phyloP scores from a whole-genome alignment of 768 basidiomycete genomes.

The Macrolepiota fuliginosa region DNA sequence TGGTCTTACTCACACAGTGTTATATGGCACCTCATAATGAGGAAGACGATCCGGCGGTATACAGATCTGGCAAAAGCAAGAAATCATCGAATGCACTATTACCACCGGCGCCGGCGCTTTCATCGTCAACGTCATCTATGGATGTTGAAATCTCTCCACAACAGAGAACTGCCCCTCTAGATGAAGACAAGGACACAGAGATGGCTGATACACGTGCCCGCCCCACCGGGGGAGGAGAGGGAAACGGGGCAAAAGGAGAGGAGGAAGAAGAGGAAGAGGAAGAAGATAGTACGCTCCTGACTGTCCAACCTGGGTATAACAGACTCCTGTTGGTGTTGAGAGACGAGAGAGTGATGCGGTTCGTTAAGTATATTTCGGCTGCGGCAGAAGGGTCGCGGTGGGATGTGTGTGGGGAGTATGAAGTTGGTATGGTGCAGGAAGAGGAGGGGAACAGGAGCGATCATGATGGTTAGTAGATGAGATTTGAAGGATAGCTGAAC shows the following conservation, averaged over 20 bases:
- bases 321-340: slow-evolving; percentile 83
- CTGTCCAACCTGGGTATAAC: slow-evolving; percentile 89
- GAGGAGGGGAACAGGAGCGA: slow-evolving; percentile 47
- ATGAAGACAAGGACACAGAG: slow-evolving; percentile 21
- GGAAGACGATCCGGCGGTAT: slow-evolving; percentile 94
- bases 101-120: slow-evolving; percentile 2
- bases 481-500: neutral
- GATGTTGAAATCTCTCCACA: slow-evolving; percentile 10
- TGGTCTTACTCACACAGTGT: slow-evolving; percentile 48
- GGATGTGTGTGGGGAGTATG: slow-evolving; percentile 93
- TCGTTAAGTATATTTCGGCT: slow-evolving; percentile 93
- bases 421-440: slow-evolving; percentile 77
- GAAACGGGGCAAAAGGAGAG: too few relatives aligned
- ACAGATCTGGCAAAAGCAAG: slow-evolving; percentile 62
- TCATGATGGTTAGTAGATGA: neutral
- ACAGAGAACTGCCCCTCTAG: neutral
- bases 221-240: too few relatives aligned
- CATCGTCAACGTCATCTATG: slow-evolving; percentile 4
- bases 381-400: slow-evolving; percentile 88
- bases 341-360: slow-evolving; percentile 91
- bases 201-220: too few relatives aligned
- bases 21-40: slow-evolving; percentile 95
- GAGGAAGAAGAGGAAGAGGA: slow-evolving; percentile 55
- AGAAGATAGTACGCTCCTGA: slow-evolving; percentile 77
- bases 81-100: slow-evolving; percentile 21